phyloP scores from a whole-genome alignment of 305 asterid genomes.

The Coffea humblotiana region DNA sequence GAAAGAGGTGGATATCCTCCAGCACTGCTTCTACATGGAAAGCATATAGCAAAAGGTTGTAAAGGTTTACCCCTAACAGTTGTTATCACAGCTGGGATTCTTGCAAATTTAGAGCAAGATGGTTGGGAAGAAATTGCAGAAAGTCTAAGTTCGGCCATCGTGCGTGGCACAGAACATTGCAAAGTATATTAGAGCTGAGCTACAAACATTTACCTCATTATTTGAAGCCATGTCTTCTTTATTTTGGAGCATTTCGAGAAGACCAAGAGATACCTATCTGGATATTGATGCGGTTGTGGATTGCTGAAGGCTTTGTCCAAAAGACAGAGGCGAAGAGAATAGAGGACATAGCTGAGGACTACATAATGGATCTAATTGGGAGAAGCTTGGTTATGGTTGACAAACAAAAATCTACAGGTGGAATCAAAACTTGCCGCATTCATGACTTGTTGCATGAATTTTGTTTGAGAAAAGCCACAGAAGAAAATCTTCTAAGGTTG shows the following conservation, averaged over 20 bases:
- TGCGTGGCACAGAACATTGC: background rate
- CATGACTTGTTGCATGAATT: no score
- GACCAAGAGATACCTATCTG: background rate
- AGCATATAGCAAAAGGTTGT: no score
- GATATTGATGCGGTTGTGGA: background rate
- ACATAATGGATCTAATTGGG: no score
- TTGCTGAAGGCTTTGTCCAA: conserved; percentile 12
- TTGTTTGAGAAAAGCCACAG: no score
- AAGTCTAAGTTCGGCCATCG: background rate
- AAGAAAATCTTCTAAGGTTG: no score
- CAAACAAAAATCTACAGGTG: no score
- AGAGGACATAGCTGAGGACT: background rate
- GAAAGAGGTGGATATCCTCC: background rate
- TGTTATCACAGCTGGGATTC: no score
- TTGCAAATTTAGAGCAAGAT: no score
- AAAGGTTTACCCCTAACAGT: no score
- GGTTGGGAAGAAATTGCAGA: background rate
- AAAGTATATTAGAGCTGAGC: background rate
- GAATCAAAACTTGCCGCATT: no score
- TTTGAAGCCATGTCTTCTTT: conserved; percentile 7
- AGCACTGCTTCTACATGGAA: no score
- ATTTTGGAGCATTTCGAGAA: conserved; percentile 9
- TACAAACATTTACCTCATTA: conserved; percentile 3
- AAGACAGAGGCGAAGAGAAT: background rate
- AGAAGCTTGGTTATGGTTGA: no score